A percentile compares a stretch with the other conserved stretches of the same genome.
These are phyloP conservation scores for Psophocarpus tetragonolobus DNA, from an alignment of 306 rosid genomes.

Conservation along the genomic window DNA sequence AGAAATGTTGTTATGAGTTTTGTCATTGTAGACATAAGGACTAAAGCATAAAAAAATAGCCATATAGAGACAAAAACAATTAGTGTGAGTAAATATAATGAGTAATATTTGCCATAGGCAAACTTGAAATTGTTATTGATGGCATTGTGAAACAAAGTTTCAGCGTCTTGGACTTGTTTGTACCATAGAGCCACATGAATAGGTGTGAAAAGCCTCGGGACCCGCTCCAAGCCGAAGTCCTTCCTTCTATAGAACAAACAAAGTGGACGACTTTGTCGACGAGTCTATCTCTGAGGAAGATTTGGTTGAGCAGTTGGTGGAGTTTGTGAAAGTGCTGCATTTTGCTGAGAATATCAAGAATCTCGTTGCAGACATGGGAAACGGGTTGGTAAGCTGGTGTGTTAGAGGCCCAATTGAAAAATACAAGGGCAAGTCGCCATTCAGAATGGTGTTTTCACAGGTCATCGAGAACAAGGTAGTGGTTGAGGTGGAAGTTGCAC, in stretches of 20 bases:
- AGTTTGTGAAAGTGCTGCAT: constrained; percentile 52
- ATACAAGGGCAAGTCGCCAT: constrained; percentile 64
- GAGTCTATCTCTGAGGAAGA: constrained; percentile 55
- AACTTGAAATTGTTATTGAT: constrained; percentile 29
- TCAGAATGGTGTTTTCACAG: constrained; percentile 66
- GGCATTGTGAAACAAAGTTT: constrained; percentile 59
- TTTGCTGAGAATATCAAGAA: constrained; percentile 63
- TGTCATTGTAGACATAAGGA: too few species aligned
- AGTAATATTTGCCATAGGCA: not conserved
- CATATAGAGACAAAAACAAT: too few species aligned
- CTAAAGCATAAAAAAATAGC: not conserved
- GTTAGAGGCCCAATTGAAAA: constrained; percentile 67
- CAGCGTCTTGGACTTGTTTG: constrained; percentile 78
- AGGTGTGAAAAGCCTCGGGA: constrained; percentile 56
- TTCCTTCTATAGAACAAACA: constrained; percentile 45
- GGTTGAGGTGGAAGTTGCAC: constrained; percentile 41
- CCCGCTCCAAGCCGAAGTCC: constrained; percentile 53
- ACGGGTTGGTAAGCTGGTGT: constrained; percentile 37
- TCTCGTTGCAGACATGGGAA: constrained; percentile 56
- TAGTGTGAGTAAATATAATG: too few species aligned
- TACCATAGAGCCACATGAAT: constrained; percentile 73
- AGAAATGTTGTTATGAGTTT: too few species aligned
- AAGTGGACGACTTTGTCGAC: constrained; percentile 48
- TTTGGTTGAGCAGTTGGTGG: constrained; percentile 70
- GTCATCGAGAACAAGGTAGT: constrained; percentile 59